Evolutionary conservation across 2,329 filamentous ascomycete species (phyloP), one percentile per base, ranked within the genome.

Genomic region (Didymella glomerata): DNA sequence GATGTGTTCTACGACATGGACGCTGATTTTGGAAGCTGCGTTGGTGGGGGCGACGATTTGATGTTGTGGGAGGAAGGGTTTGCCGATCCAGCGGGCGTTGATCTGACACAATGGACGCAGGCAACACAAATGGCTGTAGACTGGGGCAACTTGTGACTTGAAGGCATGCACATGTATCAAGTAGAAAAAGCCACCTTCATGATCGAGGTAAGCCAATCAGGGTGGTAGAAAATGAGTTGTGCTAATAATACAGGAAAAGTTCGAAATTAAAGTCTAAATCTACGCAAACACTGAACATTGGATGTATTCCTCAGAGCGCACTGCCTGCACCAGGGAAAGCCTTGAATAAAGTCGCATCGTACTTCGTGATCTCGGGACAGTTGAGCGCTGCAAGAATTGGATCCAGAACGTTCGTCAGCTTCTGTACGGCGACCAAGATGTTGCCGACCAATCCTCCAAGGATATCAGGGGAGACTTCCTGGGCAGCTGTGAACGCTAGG

Each of bases 391-490:
- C 36, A 7, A 59, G 48, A 24, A 58, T 60, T n/a, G 45, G 41
- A 14, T 44, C 61, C n/a, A 81, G 45, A 13, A 72, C 73, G 11
- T 71, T 59, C n/a, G 68, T 76, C 52, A 80, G 42, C 48, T 78
- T 62, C 55, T 73, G 57, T 25, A 78, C 54, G 9, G 78, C 68
- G 2, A 65, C 55, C 11, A 63, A 63, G 22, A 49, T 34, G 18
- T 53, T 58, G 42, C 47, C 38, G 24, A 57, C 38, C 22, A 60
- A 42, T 18, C 61, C 57, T 4, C 49, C 42, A 1, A 82, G 60
- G 0, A 80, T 64, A 67, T 82, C 81, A 1, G 82, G 82, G 0
- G 79, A 68, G 4, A 66, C 76, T 6, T 78, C 75, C 63, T 78
- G 70, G n/a, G 78, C 71, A 13, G 75, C 66, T 49, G 83, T 76